These are phyloP conservation scores for Ogataea sp. DNA, from an alignment of 805 yeast species.

Conservation along the genomic window DNA sequence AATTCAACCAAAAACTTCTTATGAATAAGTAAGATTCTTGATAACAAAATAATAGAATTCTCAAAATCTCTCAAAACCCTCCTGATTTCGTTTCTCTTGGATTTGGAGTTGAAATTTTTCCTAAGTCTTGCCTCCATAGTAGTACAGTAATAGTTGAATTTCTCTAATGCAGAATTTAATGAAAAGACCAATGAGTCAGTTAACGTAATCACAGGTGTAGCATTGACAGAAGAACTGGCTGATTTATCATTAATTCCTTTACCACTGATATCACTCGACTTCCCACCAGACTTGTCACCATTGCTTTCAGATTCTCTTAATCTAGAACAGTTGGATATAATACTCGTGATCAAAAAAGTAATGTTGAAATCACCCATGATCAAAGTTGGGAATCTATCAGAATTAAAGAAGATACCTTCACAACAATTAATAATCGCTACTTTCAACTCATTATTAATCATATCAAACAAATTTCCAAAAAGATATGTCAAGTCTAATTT, in stretches of 20 bases:
- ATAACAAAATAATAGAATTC: constrained; percentile 35
- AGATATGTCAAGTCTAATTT: constrained; percentile 6
- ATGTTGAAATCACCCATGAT: constrained; percentile 18
- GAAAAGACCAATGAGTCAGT: constrained; percentile 33
- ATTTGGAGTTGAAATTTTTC: not conserved
- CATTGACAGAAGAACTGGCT: too few relatives aligned
- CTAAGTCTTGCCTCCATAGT: constrained; percentile 12
- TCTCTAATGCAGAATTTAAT: constrained; percentile 31
- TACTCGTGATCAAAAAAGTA: constrained; percentile 33
- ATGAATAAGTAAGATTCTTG: constrained; percentile 53
- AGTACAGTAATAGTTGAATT: constrained; percentile 24
- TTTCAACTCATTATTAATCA: constrained; percentile 25
- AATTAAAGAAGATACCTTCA: constrained; percentile 33
- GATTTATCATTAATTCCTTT: too few relatives aligned
- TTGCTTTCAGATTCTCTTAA: constrained; percentile 10
- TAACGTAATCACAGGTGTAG: too few relatives aligned
- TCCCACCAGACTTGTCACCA: too few relatives aligned
- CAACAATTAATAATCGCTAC: constrained; percentile 25
- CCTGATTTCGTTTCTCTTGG: not conserved
- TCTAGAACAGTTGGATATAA: constrained; percentile 39
- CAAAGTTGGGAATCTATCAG: constrained; percentile 30
- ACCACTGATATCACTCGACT: too few relatives aligned
- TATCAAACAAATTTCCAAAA: constrained; percentile 31
- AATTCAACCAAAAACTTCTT: constrained; percentile 39
- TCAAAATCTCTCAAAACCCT: constrained; percentile 14